phyloP scores from a whole-genome alignment of 768 basidiomycete species.

The Neoboletus subvelutipes region DNA sequence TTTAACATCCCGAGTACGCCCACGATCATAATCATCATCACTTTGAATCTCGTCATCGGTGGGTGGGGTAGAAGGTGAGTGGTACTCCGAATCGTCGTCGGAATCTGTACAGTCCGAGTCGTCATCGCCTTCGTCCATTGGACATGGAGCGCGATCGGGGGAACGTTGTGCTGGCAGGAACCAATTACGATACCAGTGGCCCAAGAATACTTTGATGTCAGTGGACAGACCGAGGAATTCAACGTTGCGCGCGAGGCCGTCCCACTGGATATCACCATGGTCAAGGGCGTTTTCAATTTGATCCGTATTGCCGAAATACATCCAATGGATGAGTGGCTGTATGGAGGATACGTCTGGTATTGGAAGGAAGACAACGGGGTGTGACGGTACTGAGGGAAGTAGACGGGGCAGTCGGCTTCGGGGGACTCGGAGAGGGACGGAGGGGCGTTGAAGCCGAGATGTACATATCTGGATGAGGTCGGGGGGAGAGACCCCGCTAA shows the following conservation, averaged over 20 bases:
- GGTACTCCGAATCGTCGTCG: conserved; percentile 21
- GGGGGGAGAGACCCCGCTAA: conserved; percentile 63
- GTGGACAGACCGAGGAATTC: conserved; percentile 80
- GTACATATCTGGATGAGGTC: conserved; percentile 48
- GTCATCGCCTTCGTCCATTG: conserved; percentile 35
- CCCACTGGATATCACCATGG: conserved; percentile 70
- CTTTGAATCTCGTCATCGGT: conserved; percentile 39
- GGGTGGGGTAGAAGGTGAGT: conserved; percentile 37
- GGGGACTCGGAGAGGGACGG: conserved; percentile 39
- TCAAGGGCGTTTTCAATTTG: conserved; percentile 69
- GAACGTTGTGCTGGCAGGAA: conserved; percentile 37
- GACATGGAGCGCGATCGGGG: conserved; percentile 22
- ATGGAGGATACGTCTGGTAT: conserved; percentile 74
- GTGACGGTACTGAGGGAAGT: conserved; percentile 58
- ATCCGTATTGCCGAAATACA: conserved; percentile 73
- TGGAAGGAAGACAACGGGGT: conserved; percentile 71
- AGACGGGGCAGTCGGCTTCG: conserved; percentile 61
- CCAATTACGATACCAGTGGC: conserved; percentile 73
- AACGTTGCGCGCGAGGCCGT: conserved; percentile 84
- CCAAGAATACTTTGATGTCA: conserved; percentile 75
- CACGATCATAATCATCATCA: conserved; percentile 41
- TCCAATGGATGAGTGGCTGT: conserved; percentile 72
- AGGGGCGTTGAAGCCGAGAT: conserved; percentile 15
- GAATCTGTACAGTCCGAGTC: conserved; percentile 17
- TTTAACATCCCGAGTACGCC: conserved; percentile 41